Base-by-base conservation (phyloP, 1,139 yeast genomes). In the Fermentozyma sake region DNA sequence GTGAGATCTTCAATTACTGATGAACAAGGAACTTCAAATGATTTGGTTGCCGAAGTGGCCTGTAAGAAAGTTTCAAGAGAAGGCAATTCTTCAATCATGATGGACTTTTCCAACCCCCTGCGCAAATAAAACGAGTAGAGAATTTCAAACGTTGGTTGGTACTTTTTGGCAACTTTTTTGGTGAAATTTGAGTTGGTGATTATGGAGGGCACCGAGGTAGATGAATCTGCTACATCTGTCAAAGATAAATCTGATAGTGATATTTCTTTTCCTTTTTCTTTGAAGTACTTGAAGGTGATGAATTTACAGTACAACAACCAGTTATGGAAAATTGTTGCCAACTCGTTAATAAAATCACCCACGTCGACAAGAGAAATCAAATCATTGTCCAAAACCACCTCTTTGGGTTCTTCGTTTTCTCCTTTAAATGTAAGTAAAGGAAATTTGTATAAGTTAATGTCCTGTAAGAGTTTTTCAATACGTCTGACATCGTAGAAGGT, bases 1-100 rank as follows among this genome's bases (percentile, higher is more conserved):
- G 87, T 73, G 24, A 85, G 61, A 50, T 91, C 98, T 48, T 91
- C 98, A 21, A 89, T 76, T 7, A 86, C 79, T 0, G 97, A 86
- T 0, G 95, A 76, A 4, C 83, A 75, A 4, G 93, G 81, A 4
- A 83, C 76, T 26, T 64, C 71, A 37, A 71, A 84, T 7, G 70
- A 72, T 4, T 55, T 38, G 6, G 18, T 14, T 7, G 9, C 11
- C n/a, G 25, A 19, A 8, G 20, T 7, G 19, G 12, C 9, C 14
- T 14, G 24, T 31, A 64, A 49, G 28, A 41, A 60, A 2, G 59
- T 39, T 14, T 62, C 67, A 23, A 67, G 42, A 0, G 56, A 36
- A 0, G 95, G 95, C 13, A 83, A 41, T 40, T 83, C 89, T 50
- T 91, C 97, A 19, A 86, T 68, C 29, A 76, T 68, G 25, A 84